Conservation (phyloP, 139 green algal genomes). For the Coelastrella sp. region DNA sequence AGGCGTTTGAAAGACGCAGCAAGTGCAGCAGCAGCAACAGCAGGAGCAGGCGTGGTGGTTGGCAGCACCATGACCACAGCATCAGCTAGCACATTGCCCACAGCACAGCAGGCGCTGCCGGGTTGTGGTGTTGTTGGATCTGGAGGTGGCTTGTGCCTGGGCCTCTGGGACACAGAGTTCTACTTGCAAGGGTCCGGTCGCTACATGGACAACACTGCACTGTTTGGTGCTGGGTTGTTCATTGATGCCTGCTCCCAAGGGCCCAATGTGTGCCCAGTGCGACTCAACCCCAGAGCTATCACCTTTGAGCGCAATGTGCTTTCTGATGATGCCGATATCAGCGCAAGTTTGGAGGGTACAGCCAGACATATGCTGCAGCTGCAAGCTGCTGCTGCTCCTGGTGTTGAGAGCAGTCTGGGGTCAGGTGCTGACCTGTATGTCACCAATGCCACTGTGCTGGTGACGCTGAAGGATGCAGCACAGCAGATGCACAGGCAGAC, state of each 20-base stretch:
- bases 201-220: conserved; percentile 13
- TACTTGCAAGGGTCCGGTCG: neutral
- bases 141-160: conserved; percentile 26
- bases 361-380: conserved; percentile 6
- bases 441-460: conserved; percentile 34
- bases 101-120: conserved; percentile 28
- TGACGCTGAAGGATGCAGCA: neutral
- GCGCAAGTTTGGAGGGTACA: neutral
- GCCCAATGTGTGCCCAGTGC: neutral
- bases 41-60: neutral
- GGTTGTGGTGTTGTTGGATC: conserved; percentile 26
- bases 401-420: neutral
- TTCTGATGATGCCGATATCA: neutral
- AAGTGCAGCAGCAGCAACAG: neutral
- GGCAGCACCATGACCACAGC: neutral
- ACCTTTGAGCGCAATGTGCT: neutral
- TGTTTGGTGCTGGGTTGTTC: conserved; percentile 33
- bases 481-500: neutral
- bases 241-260: conserved; percentile 6
- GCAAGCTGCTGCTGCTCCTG: neutral
- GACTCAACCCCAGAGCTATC: neutral
- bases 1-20: neutral
- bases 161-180: conserved; percentile 14
- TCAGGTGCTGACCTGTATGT: conserved; percentile 37
- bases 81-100: neutral